These are phyloP conservation scores for Ceratocystis ficicola DNA, from an alignment of 2,329 filamentous ascomycete genomes.

Conservation along the genomic window DNA sequence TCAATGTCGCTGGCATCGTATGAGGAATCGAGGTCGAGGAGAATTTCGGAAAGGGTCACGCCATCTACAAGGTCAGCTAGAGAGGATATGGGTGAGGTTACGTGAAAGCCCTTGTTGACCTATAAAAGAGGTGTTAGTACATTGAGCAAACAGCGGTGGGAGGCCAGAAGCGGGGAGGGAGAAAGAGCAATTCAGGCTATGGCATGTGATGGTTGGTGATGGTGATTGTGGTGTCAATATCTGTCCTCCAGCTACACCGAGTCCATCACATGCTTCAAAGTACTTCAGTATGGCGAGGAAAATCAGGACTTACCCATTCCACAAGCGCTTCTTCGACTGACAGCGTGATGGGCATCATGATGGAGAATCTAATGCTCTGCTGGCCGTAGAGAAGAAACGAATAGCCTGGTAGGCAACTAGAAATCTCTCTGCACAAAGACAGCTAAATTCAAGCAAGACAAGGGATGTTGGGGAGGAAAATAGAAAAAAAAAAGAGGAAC, in stretches of 20 bases:
- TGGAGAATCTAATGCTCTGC: constrained; percentile 9
- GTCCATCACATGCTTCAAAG: constrained; percentile 4
- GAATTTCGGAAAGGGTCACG: constrained; percentile 41
- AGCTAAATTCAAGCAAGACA: constrained; percentile 5
- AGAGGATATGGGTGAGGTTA: constrained; percentile 37
- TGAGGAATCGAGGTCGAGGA: constrained; percentile 45
- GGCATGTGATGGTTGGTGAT: not conserved
- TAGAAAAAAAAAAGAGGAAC: constrained; percentile 7
- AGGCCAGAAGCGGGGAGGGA: not conserved
- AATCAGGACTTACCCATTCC: constrained; percentile 19
- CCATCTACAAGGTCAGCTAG: constrained; percentile 43
- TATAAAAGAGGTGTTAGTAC: constrained; percentile 22
- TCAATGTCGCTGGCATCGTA: constrained; percentile 46
- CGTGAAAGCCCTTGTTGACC: constrained; percentile 34
- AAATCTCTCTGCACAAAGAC: not conserved
- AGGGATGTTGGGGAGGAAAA: constrained; percentile 10
- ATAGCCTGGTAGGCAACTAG: constrained; percentile 8
- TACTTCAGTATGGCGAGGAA: not conserved
- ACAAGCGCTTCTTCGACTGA: constrained; percentile 21
- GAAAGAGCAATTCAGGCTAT: not conserved
- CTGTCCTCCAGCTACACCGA: not conserved
- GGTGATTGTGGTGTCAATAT: not conserved
- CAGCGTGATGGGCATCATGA: constrained; percentile 17
- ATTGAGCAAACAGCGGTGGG: not conserved
- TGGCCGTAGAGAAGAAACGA: constrained; percentile 12